Percentiles rank a stretch among this genome's conserved stretches.
These are phyloP conservation scores for Protea cynaroides DNA, from an alignment of 164 flowering plant species.

Conservation along the genomic window DNA sequence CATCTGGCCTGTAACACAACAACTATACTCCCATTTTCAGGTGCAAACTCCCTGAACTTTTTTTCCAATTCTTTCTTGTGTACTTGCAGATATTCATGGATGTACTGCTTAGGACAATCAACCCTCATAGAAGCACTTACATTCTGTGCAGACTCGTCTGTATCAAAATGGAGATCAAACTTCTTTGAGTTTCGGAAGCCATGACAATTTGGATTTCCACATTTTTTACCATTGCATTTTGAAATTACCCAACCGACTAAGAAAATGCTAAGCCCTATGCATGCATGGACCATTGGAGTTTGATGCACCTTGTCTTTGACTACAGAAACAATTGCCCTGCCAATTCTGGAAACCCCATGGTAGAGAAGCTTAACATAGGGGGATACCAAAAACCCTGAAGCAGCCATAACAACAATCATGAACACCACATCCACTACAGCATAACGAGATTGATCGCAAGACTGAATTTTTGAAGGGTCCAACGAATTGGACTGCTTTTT, in stretches of 20 bases:
- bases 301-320: slow-evolving; percentile 39
- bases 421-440: slow-evolving; percentile 66
- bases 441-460: slow-evolving; percentile 47
- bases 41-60: slow-evolving; percentile 90
- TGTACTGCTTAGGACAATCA: slow-evolving; percentile 36
- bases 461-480: slow-evolving; percentile 27
- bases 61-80: slow-evolving; percentile 71
- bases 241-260: slow-evolving; percentile 44
- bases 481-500: slow-evolving; percentile 26
- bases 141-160: slow-evolving; percentile 68
- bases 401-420: slow-evolving; percentile 58
- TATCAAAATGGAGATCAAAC: slow-evolving; percentile 84
- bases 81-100: slow-evolving; percentile 58
- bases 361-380: slow-evolving; percentile 43
- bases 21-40: slow-evolving; percentile 80
- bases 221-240: slow-evolving; percentile 32
- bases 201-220: slow-evolving; percentile 66
- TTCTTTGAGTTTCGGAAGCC: slow-evolving; percentile 76
- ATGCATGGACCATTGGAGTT: slow-evolving; percentile 58
- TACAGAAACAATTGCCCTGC: slow-evolving; percentile 16
- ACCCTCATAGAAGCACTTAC: slow-evolving; percentile 20
- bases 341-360: slow-evolving; percentile 20
- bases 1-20: slow-evolving; percentile 78
- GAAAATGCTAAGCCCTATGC: slow-evolving; percentile 44
- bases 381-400: slow-evolving; percentile 58